Percentiles rank a stretch among this genome's conserved stretches.
Evolutionary conservation across 73 alveolate species (phyloP).

Genomic region (Uronychia binucleata): DNA sequence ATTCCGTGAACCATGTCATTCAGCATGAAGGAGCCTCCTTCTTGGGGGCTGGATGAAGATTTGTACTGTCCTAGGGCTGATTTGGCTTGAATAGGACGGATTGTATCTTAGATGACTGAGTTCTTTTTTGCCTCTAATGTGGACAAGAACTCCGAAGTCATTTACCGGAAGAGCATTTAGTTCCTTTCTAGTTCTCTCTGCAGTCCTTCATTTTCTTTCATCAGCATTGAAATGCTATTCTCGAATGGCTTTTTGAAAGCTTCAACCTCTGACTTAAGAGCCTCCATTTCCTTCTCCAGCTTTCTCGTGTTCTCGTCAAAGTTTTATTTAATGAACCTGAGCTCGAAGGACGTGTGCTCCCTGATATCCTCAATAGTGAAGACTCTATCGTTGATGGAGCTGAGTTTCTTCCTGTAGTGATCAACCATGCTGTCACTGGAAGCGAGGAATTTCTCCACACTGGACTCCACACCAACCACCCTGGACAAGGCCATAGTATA

Average conservation of each 20-base stretch:
- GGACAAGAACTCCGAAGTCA: conserved; percentile 5
- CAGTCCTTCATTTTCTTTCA: conserved; percentile 17
- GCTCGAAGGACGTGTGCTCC: neutral
- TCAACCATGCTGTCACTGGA: conserved; percentile 3
- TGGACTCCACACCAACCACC: conserved; percentile 4
- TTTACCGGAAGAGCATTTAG: conserved; percentile 11
- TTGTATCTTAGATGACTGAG: conserved; percentile 2
- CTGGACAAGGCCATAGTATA: neutral
- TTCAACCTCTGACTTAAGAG: neutral
- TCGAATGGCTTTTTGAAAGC: conserved; percentile 9
- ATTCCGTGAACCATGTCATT: neutral
- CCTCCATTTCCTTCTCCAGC: neutral
- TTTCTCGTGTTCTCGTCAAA: neutral
- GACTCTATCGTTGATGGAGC: neutral
- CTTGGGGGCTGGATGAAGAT: neutral
- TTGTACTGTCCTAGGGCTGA: neutral
- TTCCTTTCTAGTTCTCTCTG: conserved; percentile 27
- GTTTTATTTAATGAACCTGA: neutral
- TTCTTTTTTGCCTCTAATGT: conserved; percentile 18
- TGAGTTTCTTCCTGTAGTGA: conserved; percentile 6
- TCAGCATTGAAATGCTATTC: conserved; percentile 2
- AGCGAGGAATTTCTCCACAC: neutral
- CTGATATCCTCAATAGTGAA: neutral
- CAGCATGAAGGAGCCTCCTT: neutral
- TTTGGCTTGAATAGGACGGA: neutral